phyloP scores from a whole-genome alignment of 163 green algal genomes.

The Trebouxiophyceae sp. region DNA sequence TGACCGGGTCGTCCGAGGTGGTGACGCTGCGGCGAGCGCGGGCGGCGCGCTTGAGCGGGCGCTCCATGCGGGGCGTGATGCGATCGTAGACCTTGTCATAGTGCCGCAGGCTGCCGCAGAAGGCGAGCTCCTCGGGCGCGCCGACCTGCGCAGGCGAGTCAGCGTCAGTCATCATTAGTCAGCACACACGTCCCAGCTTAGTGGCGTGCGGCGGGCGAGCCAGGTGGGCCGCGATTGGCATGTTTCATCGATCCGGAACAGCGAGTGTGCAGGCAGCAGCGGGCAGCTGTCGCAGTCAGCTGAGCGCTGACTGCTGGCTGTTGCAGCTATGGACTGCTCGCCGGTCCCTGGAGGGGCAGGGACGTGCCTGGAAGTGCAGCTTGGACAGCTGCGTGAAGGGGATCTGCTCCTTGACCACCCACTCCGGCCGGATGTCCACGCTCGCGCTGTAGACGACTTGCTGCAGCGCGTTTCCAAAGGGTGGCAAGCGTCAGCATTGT shows the following conservation, averaged over 20 bases:
- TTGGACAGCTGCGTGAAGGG: conserved; percentile 76
- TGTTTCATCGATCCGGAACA: too few species aligned
- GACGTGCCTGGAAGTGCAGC: conserved; percentile 50
- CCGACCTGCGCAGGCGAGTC: too few species aligned
- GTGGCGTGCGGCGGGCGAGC: too few species aligned
- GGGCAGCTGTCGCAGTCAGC: too few species aligned
- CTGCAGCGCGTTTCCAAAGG: conserved; percentile 21
- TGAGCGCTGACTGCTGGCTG: too few species aligned
- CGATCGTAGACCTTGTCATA: conserved; percentile 89
- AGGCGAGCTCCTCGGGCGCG: conserved; percentile 58
- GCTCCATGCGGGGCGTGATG: conserved; percentile 74
- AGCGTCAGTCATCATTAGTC: too few species aligned
- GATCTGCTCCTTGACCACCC: conserved; percentile 92
- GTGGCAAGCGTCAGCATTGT: too few species aligned
- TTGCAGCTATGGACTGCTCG: too few species aligned
- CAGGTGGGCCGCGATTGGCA: too few species aligned
- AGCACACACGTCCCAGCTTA: too few species aligned
- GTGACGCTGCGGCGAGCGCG: conserved; percentile 69
- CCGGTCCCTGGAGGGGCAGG: neutral
- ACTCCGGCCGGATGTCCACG: conserved; percentile 92
- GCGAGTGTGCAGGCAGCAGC: too few species aligned
- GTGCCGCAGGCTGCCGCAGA: conserved; percentile 58
- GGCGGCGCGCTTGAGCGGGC: conserved; percentile 57
- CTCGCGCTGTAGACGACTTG: conserved; percentile 59
- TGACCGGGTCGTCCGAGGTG: conserved; percentile 85